These are phyloP conservation scores for Monilinia fructicola DNA, from an alignment of 2,329 filamentous ascomycete species.

Conservation along the genomic window DNA sequence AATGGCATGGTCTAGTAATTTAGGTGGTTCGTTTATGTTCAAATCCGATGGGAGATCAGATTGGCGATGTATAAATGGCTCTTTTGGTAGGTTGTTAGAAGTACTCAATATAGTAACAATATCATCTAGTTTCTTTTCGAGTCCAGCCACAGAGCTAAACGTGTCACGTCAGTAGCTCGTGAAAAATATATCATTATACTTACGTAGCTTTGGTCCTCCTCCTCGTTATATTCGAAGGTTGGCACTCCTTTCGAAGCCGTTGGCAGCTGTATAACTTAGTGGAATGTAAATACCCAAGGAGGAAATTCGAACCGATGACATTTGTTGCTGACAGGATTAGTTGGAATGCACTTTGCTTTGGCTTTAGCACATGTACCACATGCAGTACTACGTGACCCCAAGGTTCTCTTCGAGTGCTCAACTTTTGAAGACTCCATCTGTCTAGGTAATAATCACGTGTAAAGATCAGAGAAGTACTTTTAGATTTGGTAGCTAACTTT, in stretches of 20 bases:
- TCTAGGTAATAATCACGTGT: not conserved
- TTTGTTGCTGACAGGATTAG: constrained; percentile 12
- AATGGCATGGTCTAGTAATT: not conserved
- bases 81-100: constrained; percentile 5
- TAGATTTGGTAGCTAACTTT: too few relatives aligned
- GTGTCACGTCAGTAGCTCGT: not conserved
- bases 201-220: constrained; percentile 22
- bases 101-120: constrained; percentile 25
- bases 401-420: not conserved
- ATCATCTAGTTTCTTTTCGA: constrained; percentile 29
- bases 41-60: not conserved
- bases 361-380: constrained; percentile 29
- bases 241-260: constrained; percentile 25
- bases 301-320: not conserved
- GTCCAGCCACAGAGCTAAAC: constrained; percentile 24
- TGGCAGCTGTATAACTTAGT: constrained; percentile 16
- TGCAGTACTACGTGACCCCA: constrained; percentile 13
- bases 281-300: not conserved
- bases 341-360: constrained; percentile 28
- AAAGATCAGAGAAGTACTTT: too few relatives aligned
- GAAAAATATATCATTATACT: not conserved
- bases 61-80: not conserved
- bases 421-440: not conserved
- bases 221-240: constrained; percentile 20
- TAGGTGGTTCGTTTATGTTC: not conserved